A percentile compares a stretch with the other conserved stretches of the same genome.
phyloP scores from a whole-genome alignment of 1,284 basidiomycete species.

The Cutaneotrichosporon arboriforme region DNA sequence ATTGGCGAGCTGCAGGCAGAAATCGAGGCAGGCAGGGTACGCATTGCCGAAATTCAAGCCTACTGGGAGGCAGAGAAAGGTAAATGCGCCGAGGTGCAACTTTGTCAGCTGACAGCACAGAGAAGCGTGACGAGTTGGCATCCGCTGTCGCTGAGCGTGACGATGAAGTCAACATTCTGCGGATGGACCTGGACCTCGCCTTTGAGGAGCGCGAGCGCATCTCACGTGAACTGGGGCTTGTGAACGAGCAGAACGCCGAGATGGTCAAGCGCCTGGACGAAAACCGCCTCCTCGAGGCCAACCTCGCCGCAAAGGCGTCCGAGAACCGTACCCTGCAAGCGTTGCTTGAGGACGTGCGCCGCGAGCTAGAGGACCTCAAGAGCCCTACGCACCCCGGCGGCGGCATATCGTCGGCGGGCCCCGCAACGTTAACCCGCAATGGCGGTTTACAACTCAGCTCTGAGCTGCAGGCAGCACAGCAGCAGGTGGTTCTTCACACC shows the following conservation, averaged over 20 bases:
- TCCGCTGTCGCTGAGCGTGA: not conserved
- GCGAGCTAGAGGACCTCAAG: conserved; percentile 67
- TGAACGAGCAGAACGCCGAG: conserved; percentile 68
- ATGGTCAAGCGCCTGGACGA: conserved; percentile 58
- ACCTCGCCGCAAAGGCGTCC: conserved; percentile 51
- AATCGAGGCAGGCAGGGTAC: not conserved
- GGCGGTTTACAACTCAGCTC: not conserved
- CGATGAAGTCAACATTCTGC: not conserved
- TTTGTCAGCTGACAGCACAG: not conserved
- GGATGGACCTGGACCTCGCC: not conserved
- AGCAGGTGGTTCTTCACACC: not conserved
- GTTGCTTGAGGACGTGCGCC: conserved; percentile 64
- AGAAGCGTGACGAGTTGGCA: not conserved
- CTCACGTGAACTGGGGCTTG: conserved; percentile 59
- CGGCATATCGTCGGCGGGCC: not conserved
- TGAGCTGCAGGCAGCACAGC: not conserved
- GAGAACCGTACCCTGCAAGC: conserved; percentile 65
- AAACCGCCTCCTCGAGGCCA: not conserved
- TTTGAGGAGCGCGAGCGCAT: not conserved
- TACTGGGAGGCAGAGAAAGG: not conserved
- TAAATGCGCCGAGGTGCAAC: not conserved
- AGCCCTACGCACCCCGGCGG: conserved; percentile 17
- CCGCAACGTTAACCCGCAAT: conserved; percentile 1
- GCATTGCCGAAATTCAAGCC: no score
- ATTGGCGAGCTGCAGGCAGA: not conserved